Evolutionary conservation across 257 asterid species (phyloP).

Genomic region (Solanum gandarillasii): DNA sequence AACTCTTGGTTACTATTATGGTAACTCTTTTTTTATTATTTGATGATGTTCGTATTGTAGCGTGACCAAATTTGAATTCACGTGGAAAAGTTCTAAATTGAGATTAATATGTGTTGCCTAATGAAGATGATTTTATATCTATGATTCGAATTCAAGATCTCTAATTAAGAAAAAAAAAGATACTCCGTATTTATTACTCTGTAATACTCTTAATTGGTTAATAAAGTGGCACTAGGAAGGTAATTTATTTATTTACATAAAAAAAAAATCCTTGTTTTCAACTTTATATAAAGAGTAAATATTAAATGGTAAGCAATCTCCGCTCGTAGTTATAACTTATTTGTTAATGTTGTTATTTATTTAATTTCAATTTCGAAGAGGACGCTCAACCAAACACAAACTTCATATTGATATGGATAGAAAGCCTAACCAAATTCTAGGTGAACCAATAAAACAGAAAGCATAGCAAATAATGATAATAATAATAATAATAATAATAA

Average conservation of each 20-base stretch:
- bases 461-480: no score
- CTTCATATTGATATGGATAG: constrained; percentile 18
- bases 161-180: not conserved
- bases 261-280: not conserved
- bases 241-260: not conserved
- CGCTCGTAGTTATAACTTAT: not conserved
- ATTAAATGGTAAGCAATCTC: not conserved
- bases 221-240: not conserved
- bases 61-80: not conserved
- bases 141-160: not conserved
- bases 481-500: no score
- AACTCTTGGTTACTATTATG: not conserved
- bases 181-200: not conserved
- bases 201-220: not conserved
- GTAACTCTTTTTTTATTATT: not conserved
- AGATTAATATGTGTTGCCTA: not conserved
- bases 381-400: constrained; percentile 44
- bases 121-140: not conserved
- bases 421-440: constrained; percentile 31
- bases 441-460: constrained; percentile 23
- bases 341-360: not conserved
- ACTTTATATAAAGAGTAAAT: not conserved
- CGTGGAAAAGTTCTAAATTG: not conserved
- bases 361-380: constrained; percentile 10
- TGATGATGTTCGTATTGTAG: not conserved